Evolutionary conservation across 2,329 filamentous ascomycete species (phyloP), one percentile per base, ranked within the genome.

Genomic region (Diaporthe citrichinensis): DNA sequence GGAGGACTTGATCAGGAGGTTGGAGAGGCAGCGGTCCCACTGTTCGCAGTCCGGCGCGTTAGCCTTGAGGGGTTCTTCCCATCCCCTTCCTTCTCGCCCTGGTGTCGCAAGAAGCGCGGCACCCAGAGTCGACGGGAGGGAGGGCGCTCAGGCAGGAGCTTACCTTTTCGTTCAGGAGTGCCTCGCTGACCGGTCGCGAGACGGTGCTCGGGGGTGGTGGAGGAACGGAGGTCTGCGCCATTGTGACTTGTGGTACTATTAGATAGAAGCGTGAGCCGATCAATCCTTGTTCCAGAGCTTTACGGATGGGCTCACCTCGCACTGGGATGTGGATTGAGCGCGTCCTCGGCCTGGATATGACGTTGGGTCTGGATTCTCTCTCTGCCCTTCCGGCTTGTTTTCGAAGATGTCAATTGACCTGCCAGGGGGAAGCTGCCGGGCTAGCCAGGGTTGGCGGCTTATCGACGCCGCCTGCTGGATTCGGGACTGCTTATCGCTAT

Each of bases 21-120:
- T 98, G 81, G 97, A 98, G 81, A 99, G 93, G 87, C 97, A 98
- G 88, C 94, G 96, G 86, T 99, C 97, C 97, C 97, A 99, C 97
- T 99, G 23, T 76, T 55, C 28, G 41, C 8, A 39, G 44, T 3
- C 39, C 41, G 46, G 49, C 46, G 46, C 41, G 73, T 77, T 41
- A 75, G 75, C 31, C 23, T 55, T 36, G 10, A 7, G 5, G 25
- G 4, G 39, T 2, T 65, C 34, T 17, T 15, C 23, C 17, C 41
- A 25, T 23, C 31, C 28, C 31, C 14, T 10, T 12, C 34, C 6
- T 23, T 6, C 6, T 46, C 20, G 15, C 7, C 6, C 20, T 6
- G 10, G 28, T 6, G 41, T 12, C 39, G 12, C 51, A 14, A 14
- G 31, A 3, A 12, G 23, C 53, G 25, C 15, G 36, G 36, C 36